Conservation (phyloP, 2,329 filamentous ascomycete species). For the Leptodontidium sp. region DNA sequence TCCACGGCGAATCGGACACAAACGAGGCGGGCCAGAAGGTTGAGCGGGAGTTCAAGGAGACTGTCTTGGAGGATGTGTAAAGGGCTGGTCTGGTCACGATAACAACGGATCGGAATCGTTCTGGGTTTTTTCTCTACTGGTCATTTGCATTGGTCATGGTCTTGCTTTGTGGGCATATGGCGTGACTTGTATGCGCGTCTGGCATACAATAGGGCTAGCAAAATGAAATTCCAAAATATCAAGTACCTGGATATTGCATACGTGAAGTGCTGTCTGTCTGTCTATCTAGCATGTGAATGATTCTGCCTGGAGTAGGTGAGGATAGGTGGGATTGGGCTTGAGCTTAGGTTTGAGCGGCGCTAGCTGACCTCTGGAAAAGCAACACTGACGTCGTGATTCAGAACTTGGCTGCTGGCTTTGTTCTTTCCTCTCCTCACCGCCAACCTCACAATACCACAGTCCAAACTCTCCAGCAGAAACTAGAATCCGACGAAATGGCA, state of each 20-base stretch:
- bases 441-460: conserved; percentile 15
- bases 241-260: conserved; percentile 21
- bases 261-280: conserved; percentile 19
- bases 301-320: neutral
- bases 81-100: conserved; percentile 40
- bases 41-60: conserved; percentile 99
- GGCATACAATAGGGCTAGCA: conserved; percentile 47
- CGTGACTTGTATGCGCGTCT: conserved; percentile 46
- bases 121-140: conserved; percentile 43
- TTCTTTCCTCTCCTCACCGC: neutral
- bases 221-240: conserved; percentile 44
- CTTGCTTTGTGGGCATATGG: conserved; percentile 47
- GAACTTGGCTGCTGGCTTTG: conserved; percentile 24
- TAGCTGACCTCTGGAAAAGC: conserved; percentile 10
- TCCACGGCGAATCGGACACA: conserved; percentile 96
- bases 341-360: conserved; percentile 27
- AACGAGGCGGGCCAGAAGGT: conserved; percentile 99
- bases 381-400: conserved; percentile 35
- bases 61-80: conserved; percentile 93
- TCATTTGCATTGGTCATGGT: conserved; percentile 47
- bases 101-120: conserved; percentile 28
- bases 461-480: conserved; percentile 16
- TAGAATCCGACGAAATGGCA: conserved; percentile 46
- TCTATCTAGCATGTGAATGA: conserved; percentile 21
- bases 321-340: neutral